These are phyloP conservation scores for Sabuloglossum arenarium DNA, from an alignment of 495 filamentous ascomycete genomes.

Conservation along the genomic window DNA sequence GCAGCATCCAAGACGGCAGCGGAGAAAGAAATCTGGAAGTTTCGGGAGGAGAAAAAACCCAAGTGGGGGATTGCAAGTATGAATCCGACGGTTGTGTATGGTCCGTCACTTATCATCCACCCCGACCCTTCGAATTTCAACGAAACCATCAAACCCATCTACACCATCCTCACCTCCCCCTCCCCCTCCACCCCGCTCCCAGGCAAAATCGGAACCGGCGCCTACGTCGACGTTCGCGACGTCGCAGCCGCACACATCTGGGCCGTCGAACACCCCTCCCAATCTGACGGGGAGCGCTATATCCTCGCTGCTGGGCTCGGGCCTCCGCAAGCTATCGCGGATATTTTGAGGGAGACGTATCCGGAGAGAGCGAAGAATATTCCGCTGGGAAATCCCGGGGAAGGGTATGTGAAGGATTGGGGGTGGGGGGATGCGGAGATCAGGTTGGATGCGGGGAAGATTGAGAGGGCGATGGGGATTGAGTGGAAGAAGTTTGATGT, in stretches of 20 bases:
- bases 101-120: slow-evolving; percentile 14
- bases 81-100: slow-evolving; percentile 1
- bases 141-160: slow-evolving; percentile 10
- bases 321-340: slow-evolving; percentile 19
- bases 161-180: slow-evolving; percentile 11
- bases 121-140: slow-evolving; percentile 6
- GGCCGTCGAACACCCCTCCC: slow-evolving; percentile 16
- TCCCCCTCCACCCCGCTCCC: slow-evolving; percentile 2
- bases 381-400: slow-evolving; percentile 17
- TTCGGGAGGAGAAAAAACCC: slow-evolving; percentile 9
- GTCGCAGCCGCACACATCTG: slow-evolving; percentile 21
- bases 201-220: slow-evolving; percentile 9
- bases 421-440: background rate
- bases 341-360: slow-evolving; percentile 18
- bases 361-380: slow-evolving; percentile 18
- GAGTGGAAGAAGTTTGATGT: background rate
- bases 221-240: slow-evolving; percentile 23
- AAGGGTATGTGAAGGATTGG: slow-evolving; percentile 15
- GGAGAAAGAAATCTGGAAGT: slow-evolving; percentile 17
- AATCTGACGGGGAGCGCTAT: slow-evolving; percentile 20
- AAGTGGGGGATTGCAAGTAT: background rate
- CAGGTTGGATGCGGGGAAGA: background rate
- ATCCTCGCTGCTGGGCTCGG: slow-evolving; percentile 11
- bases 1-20: slow-evolving; percentile 20
- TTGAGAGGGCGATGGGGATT: background rate